A percentile compares a stretch with the other conserved stretches of the same genome.
phyloP scores from a whole-genome alignment of 257 asterid genomes.

The Solanum piurae region DNA sequence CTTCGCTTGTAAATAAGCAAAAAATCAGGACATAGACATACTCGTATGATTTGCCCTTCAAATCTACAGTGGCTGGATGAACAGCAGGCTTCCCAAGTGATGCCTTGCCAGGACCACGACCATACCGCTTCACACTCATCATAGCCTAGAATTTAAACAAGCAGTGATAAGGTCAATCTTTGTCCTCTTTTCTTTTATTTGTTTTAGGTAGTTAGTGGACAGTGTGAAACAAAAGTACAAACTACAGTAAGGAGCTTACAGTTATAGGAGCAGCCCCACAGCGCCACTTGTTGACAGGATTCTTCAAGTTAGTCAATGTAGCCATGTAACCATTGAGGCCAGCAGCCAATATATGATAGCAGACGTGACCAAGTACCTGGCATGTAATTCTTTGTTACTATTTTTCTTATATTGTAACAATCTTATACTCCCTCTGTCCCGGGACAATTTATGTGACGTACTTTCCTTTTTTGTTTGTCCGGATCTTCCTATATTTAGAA shows the following conservation, averaged over 20 bases:
- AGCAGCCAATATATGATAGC: slow-evolving; percentile 82
- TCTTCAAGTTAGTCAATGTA: slow-evolving; percentile 77
- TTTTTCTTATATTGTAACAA: background rate
- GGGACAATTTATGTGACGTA: background rate
- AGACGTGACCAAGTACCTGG: slow-evolving; percentile 89
- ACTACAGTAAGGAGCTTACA: slow-evolving; percentile 25
- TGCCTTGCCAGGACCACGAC: slow-evolving; percentile 61
- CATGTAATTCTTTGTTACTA: background rate
- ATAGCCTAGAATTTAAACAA: slow-evolving; percentile 49
- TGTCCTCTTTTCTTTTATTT: background rate
- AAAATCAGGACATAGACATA: slow-evolving; percentile 19
- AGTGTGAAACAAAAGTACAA: background rate
- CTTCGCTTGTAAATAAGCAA: background rate
- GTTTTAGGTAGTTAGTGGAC: background rate
- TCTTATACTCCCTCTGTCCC: background rate
- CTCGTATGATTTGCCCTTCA: slow-evolving; percentile 89
- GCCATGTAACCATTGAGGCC: slow-evolving; percentile 95
- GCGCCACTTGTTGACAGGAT: slow-evolving; percentile 86
- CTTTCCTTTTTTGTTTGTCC: background rate
- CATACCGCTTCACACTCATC: slow-evolving; percentile 83
- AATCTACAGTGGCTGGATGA: slow-evolving; percentile 90
- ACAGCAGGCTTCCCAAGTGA: slow-evolving; percentile 76
- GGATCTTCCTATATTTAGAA: background rate
- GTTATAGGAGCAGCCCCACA: slow-evolving; percentile 98
- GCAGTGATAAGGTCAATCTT: background rate